Conservation (phyloP, 768 basidiomycete species). For the Rhizopogon roseolus region DNA sequence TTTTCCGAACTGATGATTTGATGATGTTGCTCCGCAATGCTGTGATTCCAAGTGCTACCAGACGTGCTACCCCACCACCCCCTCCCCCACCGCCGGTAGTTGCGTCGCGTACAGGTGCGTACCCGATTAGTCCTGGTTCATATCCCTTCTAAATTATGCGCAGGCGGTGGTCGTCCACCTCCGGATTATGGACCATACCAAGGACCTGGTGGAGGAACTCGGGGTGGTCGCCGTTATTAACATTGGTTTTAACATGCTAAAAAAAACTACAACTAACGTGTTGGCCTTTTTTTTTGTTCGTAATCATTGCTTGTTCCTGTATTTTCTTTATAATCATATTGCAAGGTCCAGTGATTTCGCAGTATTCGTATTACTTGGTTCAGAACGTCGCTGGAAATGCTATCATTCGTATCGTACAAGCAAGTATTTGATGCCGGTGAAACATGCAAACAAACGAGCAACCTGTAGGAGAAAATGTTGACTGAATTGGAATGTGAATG, state of each 20-base stretch:
- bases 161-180: constrained; percentile 63
- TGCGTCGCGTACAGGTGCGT: constrained; percentile 29
- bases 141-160: constrained; percentile 5
- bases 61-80: constrained; percentile 53
- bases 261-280: neutral
- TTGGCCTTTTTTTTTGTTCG: neutral
- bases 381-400: no score
- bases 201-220: constrained; percentile 49
- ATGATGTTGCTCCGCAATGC: constrained; percentile 82
- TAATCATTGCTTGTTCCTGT: neutral
- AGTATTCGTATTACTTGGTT: neutral
- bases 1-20: constrained; percentile 86
- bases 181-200: constrained; percentile 87
- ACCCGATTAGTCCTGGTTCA: neutral
- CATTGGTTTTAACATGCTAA: neutral
- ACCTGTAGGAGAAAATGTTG: no score
- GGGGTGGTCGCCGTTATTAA: constrained; percentile 39
- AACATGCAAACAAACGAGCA: no score
- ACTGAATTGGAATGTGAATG: no score
- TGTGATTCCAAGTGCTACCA: constrained; percentile 61
- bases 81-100: constrained; percentile 41
- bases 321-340: constrained; percentile 1
- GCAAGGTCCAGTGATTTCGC: constrained; percentile 1
- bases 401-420: no score
- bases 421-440: no score